Evolutionary conservation across 257 asterid species (phyloP).

Genomic region (Petrea volubilis): DNA sequence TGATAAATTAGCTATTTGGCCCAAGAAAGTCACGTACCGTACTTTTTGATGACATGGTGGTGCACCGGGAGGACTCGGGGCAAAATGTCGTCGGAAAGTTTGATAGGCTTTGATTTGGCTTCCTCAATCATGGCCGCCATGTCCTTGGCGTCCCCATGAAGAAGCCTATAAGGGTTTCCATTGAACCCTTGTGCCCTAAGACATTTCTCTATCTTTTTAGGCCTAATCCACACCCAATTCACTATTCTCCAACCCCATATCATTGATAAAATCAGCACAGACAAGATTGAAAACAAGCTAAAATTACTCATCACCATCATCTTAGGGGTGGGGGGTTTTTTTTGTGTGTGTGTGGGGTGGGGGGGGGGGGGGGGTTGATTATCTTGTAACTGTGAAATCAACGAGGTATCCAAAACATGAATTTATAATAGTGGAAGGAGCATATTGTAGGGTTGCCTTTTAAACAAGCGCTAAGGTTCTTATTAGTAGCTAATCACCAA

Average conservation of each 20-base stretch:
- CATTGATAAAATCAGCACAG: not conserved
- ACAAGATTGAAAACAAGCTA: not conserved
- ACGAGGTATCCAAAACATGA: not conserved
- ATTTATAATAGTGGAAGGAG: constrained; percentile 30
- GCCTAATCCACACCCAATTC: constrained; percentile 55
- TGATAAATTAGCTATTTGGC: not conserved
- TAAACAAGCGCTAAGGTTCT: not conserved
- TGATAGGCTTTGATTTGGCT: constrained; percentile 45
- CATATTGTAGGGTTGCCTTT: not conserved
- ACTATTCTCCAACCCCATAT: constrained; percentile 36
- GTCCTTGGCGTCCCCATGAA: constrained; percentile 56
- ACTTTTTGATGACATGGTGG: constrained; percentile 35
- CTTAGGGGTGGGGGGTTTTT: not conserved
- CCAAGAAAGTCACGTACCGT: constrained; percentile 28
- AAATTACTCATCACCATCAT: not conserved
- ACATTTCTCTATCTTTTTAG: constrained; percentile 39
- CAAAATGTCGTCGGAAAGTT: constrained; percentile 40
- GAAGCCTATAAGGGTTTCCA: constrained; percentile 46
- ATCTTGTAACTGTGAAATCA: not conserved
- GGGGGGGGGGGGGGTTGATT: not conserved
- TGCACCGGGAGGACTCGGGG: constrained; percentile 46
- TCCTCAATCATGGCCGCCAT: constrained; percentile 39
- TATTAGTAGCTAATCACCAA: not conserved
- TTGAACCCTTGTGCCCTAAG: constrained; percentile 52
- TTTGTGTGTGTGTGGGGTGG: not conserved